Evolutionary conservation across 2,329 filamentous ascomycete species (phyloP).

Genomic region (Colletotrichum melonis): DNA sequence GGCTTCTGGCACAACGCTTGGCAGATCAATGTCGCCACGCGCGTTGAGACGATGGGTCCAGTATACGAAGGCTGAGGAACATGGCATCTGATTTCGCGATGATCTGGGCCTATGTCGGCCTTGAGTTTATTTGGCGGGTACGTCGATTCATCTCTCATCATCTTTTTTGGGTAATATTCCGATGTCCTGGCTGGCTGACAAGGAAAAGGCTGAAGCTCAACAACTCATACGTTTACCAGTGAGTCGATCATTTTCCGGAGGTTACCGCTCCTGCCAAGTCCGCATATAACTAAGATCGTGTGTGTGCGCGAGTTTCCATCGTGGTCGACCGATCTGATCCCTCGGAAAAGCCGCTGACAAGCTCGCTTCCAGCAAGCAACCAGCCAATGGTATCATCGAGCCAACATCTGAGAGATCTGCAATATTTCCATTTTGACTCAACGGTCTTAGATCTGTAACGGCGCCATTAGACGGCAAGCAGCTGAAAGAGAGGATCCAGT

Average conservation of each 20-base stretch:
- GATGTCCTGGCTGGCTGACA: background rate
- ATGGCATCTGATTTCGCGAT: background rate
- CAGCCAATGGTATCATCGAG: background rate
- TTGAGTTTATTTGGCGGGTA: background rate
- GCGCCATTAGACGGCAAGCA: constrained; percentile 40
- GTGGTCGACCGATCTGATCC: background rate
- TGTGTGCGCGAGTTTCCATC: no score
- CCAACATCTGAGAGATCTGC: constrained; percentile 10
- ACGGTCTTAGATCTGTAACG: constrained; percentile 35
- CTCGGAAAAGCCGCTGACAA: background rate
- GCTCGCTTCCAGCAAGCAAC: background rate
- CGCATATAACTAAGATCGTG: no score
- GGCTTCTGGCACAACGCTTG: background rate
- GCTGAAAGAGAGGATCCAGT: constrained; percentile 39
- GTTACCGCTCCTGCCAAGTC: background rate
- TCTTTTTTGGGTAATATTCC: background rate
- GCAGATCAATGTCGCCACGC: background rate
- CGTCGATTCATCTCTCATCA: background rate
- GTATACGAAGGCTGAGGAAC: background rate
- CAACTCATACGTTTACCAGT: background rate
- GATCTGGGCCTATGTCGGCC: background rate
- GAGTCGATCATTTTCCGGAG: background rate
- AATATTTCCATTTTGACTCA: background rate
- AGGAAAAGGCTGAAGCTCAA: background rate
- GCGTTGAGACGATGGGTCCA: background rate